phyloP scores from a whole-genome alignment of 2,329 filamentous ascomycete species.

The Clarireedia paspali region DNA sequence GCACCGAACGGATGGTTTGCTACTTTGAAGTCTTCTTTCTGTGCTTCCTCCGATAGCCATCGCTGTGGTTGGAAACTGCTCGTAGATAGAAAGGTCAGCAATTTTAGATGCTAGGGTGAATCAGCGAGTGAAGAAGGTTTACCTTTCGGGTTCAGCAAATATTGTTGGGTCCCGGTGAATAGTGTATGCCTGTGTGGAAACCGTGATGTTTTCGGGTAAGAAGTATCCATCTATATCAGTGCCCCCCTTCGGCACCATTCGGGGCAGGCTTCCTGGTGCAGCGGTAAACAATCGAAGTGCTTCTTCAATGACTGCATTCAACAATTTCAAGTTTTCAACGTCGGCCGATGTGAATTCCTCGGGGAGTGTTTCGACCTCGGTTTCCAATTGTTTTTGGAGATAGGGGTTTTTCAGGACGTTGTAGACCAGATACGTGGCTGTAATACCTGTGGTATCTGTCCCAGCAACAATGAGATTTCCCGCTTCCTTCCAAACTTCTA shows the following conservation, averaged over 20 bases:
- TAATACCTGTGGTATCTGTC: slow-evolving; percentile 6
- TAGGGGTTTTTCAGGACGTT: background rate
- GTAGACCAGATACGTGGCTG: slow-evolving; percentile 4
- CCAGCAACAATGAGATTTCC: background rate
- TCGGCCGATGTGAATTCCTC: slow-evolving; percentile 7
- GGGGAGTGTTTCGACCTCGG: background rate
- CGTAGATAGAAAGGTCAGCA: background rate
- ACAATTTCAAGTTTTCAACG: slow-evolving; percentile 20
- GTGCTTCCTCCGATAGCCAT: background rate
- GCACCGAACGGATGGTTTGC: background rate
- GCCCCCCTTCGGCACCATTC: slow-evolving; percentile 25
- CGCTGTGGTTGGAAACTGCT: background rate
- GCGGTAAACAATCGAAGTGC: slow-evolving; percentile 30
- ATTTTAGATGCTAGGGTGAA: background rate
- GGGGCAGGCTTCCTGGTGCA: slow-evolving; percentile 27
- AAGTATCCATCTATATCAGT: slow-evolving; percentile 25
- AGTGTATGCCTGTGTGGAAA: slow-evolving; percentile 32
- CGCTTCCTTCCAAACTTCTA: background rate
- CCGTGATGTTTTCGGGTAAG: slow-evolving; percentile 29
- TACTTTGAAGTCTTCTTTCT: background rate
- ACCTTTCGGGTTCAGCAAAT: slow-evolving; percentile 28
- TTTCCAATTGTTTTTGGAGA: background rate
- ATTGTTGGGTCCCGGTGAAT: slow-evolving; percentile 32
- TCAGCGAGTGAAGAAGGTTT: background rate
- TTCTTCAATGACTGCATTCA: slow-evolving; percentile 31